phyloP scores from a whole-genome alignment of 306 rosid species.

The Arachis stenosperma region DNA sequence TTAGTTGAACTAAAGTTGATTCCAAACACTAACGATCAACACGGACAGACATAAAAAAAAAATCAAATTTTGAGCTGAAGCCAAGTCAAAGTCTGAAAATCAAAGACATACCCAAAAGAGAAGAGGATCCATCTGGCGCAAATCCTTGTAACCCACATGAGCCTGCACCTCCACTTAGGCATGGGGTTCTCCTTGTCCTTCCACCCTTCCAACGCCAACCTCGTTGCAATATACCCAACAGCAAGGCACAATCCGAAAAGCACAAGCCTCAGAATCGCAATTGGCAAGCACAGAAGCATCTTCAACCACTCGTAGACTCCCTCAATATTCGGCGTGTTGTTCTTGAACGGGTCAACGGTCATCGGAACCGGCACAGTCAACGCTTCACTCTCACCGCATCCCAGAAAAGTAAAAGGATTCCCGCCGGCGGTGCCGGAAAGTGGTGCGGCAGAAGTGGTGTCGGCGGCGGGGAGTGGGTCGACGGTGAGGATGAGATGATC shows the following conservation, averaged over 20 bases:
- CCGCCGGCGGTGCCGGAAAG: background rate
- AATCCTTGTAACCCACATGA: conserved; percentile 87
- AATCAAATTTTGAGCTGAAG: background rate
- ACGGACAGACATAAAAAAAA: background rate
- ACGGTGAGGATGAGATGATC: conserved; percentile 60
- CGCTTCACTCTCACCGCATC: conserved; percentile 37
- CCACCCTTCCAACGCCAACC: conserved; percentile 77
- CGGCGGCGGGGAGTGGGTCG: conserved; percentile 10
- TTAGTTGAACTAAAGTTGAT: background rate
- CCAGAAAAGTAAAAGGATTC: conserved; percentile 60
- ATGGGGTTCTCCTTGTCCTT: conserved; percentile 74
- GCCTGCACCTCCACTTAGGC: conserved; percentile 81
- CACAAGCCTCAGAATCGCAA: conserved; percentile 58
- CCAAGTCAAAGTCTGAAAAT: background rate
- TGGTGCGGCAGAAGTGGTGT: background rate
- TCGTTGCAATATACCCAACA: conserved; percentile 76
- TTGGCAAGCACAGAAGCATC: conserved; percentile 60
- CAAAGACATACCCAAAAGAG: conserved; percentile 73
- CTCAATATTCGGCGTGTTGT: conserved; percentile 48
- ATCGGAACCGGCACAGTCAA: conserved; percentile 53
- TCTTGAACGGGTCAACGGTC: conserved; percentile 79
- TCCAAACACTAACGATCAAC: background rate
- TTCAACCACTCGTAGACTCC: conserved; percentile 80
- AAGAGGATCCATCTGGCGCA: conserved; percentile 79
- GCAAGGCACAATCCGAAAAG: conserved; percentile 63